Evolutionary conservation across 1,139 yeast species (phyloP).

Genomic region (Candida neerlandica): DNA sequence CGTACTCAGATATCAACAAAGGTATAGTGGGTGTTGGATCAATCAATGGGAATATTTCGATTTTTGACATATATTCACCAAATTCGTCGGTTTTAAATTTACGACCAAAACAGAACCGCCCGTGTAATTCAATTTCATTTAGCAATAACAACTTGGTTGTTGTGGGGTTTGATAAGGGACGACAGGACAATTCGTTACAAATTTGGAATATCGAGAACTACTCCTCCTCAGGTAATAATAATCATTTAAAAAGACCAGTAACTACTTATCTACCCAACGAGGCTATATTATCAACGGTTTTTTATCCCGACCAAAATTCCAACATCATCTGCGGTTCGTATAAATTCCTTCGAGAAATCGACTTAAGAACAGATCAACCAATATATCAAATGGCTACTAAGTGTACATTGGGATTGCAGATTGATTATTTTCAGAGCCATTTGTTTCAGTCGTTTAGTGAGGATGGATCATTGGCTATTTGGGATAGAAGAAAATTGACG

Average conservation of each 20-base stretch:
- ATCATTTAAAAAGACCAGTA: constrained; percentile 55
- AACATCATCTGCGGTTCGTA: constrained; percentile 74
- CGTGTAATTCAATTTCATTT: constrained; percentile 76
- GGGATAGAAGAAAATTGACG: constrained; percentile 78
- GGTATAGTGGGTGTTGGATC: constrained; percentile 78
- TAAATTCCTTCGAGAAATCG: constrained; percentile 78
- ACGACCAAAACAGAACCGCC: constrained; percentile 67
- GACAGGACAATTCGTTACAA: constrained; percentile 77
- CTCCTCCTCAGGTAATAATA: constrained; percentile 41
- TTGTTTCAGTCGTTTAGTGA: constrained; percentile 77
- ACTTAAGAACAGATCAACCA: constrained; percentile 69
- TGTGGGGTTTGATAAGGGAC: constrained; percentile 77
- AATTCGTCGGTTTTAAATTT: constrained; percentile 48
- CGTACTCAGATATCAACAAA: constrained; percentile 56
- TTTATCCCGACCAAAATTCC: constrained; percentile 61
- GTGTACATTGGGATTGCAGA: constrained; percentile 66
- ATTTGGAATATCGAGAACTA: constrained; percentile 80
- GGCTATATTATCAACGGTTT: constrained; percentile 67
- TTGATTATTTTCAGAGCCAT: constrained; percentile 66
- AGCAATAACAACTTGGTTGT: constrained; percentile 68
- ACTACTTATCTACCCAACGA: constrained; percentile 72
- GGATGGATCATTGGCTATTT: constrained; percentile 80
- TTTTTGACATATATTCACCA: constrained; percentile 58
- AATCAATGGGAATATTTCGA: constrained; percentile 64
- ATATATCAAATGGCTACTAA: constrained; percentile 75